Base-by-base conservation (phyloP, 1,139 yeast species). In the Zygoascus sp. region DNA sequence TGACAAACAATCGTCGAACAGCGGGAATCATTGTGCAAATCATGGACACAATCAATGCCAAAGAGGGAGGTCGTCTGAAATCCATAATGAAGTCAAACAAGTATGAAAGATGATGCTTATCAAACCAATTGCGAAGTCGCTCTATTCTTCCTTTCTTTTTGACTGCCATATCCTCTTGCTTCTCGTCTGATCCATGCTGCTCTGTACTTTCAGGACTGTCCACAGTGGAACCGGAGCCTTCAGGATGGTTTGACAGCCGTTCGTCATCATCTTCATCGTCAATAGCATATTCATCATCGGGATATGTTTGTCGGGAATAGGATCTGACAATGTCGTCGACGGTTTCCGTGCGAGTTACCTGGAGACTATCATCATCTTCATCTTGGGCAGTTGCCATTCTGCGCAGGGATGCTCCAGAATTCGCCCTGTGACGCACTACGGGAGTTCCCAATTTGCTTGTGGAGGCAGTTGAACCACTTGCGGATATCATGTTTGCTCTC, bases 1-100 rank as follows among this genome's bases (percentile, higher is more conserved):
- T 52, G 22, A 56, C 58, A 62, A 90, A 90, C 27, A 89, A 71
- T 0, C 94, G 87, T 58, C 85, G 83, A 11, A 88, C 71, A 71
- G 95, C 90, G 1, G 96, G 96, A 11, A 92, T 74, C 85, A 90
- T 85, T 13, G 94, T 80, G 20, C 86, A 70, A 2, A 74, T 69
- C 42, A 90, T 64, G 1, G 92, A 74, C 0, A 78, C 40, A 2
- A 88, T 71, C 38, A 87, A 75, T 1, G 90, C 70, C 39, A 81
- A 57, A 1, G 95, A 81, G 41, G 81, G 81, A 0, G 95, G 94
- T 13, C 94, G 74, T 37, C 73, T 58, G 53, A 89, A 75, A 64
- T 87, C 88, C 58, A 75, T 75, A 1, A 73, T n/a, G 50, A 75
- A 66, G 43, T 68, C 67, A 6, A 66, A 58, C 20, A 63, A 53